Conservation (phyloP, 148 eudicot genomes). For the Heliamphora exappendiculata region DNA sequence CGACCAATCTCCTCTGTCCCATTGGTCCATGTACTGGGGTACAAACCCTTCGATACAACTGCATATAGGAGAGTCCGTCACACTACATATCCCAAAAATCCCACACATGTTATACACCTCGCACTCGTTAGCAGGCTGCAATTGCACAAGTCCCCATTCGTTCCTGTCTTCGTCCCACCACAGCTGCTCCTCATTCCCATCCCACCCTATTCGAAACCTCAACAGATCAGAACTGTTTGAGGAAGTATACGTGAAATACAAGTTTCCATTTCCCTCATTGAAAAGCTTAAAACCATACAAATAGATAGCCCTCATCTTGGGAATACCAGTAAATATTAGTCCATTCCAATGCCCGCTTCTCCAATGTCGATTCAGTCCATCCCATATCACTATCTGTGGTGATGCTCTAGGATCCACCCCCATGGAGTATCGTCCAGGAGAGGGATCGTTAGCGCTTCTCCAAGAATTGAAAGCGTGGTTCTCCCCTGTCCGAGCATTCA, state of each 20-base stretch:
- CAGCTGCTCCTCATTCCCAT: slow-evolving; percentile 14
- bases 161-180: slow-evolving; percentile 9
- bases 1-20: slow-evolving; percentile 34
- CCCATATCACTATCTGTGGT: slow-evolving; percentile 51
- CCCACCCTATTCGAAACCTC: slow-evolving; percentile 31
- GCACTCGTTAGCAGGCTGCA: slow-evolving; percentile 25
- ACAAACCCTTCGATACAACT: slow-evolving; percentile 41
- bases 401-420: slow-evolving; percentile 47
- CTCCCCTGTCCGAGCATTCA: slow-evolving; percentile 13
- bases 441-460: slow-evolving; percentile 49
- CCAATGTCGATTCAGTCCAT: slow-evolving; percentile 36
- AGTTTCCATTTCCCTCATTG: slow-evolving; percentile 16
- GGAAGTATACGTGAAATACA: slow-evolving; percentile 33
- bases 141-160: slow-evolving; percentile 21
- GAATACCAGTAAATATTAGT: slow-evolving; percentile 37
- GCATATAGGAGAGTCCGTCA: slow-evolving; percentile 11
- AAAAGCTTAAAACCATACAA: slow-evolving; percentile 38
- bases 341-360: slow-evolving; percentile 65
- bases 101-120: slow-evolving; percentile 37
- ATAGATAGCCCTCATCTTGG: slow-evolving; percentile 31
- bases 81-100: slow-evolving; percentile 25
- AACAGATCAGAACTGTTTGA: slow-evolving; percentile 10
- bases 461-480: slow-evolving; percentile 32
- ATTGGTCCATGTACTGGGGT: slow-evolving; percentile 27
- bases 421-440: slow-evolving; percentile 39